Evolutionary conservation across 148 eudicot genomes (phyloP), one percentile per base, ranked within the genome.

Genomic region (Oxyria digyna): DNA sequence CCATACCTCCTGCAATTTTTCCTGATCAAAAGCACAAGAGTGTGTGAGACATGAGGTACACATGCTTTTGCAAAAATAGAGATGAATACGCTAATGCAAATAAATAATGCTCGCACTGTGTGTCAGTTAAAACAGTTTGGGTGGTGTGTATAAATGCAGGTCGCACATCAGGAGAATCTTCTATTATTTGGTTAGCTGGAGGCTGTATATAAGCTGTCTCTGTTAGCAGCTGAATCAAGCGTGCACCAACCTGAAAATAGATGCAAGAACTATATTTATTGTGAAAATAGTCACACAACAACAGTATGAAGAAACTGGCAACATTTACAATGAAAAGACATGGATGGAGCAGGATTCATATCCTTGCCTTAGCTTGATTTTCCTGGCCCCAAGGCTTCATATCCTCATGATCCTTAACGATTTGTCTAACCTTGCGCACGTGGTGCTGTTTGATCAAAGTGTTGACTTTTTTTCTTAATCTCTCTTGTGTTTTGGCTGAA

Each of bases 131-230:
- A 48, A 87, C 49, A 54, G 83, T 76, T 81, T 74, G 82, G 49
- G 87, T 77, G 31, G 87, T 69, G 75, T 89, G 97, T 67, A 84
- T 57, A 81, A 91, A 91, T 69, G 97, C 97, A 71, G 97, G 97
- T 29, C 97, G 86, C 65, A 91, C 76, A 81, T 91, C 97, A 38
- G 87, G 96, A 26, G 96, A 83, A 72, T 74, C 81, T 77, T 89
- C 96, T 29, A 80, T 88, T 69, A 81, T 40, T 62, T 89, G 97
- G 73, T 87, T 86, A 27, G 72, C 63, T 48, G 96, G 92, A 76
- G 96, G 91, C 73, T 87, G 97, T 79, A 91, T 87, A 77, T 79
- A 89, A 63, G 97, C 97, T 40, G 90, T 91, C 76, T 91, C 87
- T 13, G 77, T 80, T 69, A 91, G 78, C 68, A 91, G 74, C 79